These are phyloP conservation scores for Cutaneotrichosporon spelunceum DNA, from an alignment of 1,284 basidiomycete species.

Conservation along the genomic window DNA sequence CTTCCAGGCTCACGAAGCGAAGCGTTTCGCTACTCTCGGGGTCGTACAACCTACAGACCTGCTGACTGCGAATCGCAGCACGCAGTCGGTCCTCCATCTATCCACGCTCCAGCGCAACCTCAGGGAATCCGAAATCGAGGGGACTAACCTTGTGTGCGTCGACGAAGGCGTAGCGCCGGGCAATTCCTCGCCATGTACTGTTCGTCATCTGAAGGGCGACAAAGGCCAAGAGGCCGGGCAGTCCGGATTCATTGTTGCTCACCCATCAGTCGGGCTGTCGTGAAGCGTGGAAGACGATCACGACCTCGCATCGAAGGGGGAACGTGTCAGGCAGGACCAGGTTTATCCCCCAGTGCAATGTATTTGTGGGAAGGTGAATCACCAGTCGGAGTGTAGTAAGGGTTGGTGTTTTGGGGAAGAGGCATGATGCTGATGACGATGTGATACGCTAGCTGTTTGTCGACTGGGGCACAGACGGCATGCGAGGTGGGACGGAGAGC, in stretches of 20 bases:
- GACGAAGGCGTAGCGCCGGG: not conserved
- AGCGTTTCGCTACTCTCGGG: not conserved
- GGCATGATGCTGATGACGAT: not conserved
- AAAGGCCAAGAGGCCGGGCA: not conserved
- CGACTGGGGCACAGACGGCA: not conserved
- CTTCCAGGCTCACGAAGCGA: not conserved
- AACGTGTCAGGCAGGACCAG: not conserved
- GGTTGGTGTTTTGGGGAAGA: not conserved
- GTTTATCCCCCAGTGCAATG: not conserved
- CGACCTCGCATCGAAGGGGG: not conserved
- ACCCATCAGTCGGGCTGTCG: not conserved
- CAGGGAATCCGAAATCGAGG: not conserved
- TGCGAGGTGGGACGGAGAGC: not conserved
- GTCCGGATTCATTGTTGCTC: no score
- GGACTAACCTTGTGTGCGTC: not conserved
- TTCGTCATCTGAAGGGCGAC: not conserved
- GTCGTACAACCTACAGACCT: no score
- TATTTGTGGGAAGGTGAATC: not conserved
- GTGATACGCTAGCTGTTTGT: not conserved
- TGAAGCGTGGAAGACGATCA: not conserved
- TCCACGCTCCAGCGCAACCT: not conserved
- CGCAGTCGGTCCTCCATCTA: not conserved
- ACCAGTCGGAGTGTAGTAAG: not conserved
- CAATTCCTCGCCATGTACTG: not conserved
- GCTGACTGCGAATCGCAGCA: not conserved